Conservation (phyloP, 129 eudicot species). For the Scalesia atractyloides region DNA sequence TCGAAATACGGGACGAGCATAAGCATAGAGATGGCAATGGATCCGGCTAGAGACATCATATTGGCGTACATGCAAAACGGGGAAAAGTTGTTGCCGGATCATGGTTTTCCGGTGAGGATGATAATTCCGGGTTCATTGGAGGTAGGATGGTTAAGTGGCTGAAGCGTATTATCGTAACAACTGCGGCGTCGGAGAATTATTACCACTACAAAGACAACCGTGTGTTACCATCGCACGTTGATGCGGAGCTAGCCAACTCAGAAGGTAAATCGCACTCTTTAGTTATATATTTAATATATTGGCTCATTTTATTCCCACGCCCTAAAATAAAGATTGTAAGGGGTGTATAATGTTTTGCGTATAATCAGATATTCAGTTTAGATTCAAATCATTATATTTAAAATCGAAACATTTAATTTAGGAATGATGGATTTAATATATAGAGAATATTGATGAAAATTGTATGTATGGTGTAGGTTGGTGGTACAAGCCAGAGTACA, state of each 20-base stretch:
- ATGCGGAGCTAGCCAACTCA: constrained; percentile 87
- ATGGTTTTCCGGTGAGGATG: constrained; percentile 87
- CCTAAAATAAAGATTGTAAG: too few relatives aligned
- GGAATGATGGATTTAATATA: too few relatives aligned
- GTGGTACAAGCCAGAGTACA: constrained; percentile 96
- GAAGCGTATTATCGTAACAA: constrained; percentile 73
- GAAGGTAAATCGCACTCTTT: constrained; percentile 59
- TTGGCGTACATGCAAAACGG: constrained; percentile 97
- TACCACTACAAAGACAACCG: constrained; percentile 86
- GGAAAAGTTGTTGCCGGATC: constrained; percentile 65
- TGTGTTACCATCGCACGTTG: constrained; percentile 91
- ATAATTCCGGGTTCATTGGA: constrained; percentile 88
- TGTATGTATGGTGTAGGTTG: constrained; percentile 56
- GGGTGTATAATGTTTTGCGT: too few relatives aligned
- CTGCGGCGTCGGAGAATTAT: constrained; percentile 67
- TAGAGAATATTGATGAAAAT: not conserved
- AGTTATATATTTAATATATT: too few relatives aligned
- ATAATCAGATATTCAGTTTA: too few relatives aligned
- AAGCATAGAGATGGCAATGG: constrained; percentile 74
- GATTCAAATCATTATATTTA: too few relatives aligned
- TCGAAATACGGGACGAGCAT: constrained; percentile 87
- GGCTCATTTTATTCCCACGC: too few relatives aligned
- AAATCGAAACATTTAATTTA: too few relatives aligned
- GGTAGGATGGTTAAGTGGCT: constrained; percentile 98
- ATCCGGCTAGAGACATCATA: constrained; percentile 72